Percentiles rank a stretch among this genome's conserved stretches.
Conservation (phyloP, 345 rosid species). For the Raphanus raphanistrum region DNA sequence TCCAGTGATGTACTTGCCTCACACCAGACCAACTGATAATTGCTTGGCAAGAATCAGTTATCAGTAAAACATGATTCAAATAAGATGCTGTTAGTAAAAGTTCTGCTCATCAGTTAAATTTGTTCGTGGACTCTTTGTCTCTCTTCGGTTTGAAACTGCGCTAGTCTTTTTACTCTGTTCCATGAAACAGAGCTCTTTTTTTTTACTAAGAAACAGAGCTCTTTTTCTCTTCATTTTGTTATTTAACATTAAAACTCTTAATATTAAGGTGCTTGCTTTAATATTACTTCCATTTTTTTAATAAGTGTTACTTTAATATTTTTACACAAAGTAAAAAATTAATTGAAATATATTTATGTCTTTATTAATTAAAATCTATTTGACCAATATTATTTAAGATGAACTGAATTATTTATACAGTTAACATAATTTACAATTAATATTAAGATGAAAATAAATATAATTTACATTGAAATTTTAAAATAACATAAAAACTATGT, state of each 20-base stretch:
- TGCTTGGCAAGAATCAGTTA: conserved; percentile 42
- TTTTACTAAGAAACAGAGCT: conserved; percentile 30
- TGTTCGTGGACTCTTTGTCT: conserved; percentile 6
- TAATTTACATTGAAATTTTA: too few species aligned
- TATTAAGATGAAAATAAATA: too few species aligned
- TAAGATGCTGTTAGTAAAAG: neutral
- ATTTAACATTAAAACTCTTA: neutral
- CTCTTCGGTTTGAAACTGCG: neutral
- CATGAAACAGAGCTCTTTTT: conserved; percentile 29
- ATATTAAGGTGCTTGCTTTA: neutral
- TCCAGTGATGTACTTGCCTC: conserved; percentile 40
- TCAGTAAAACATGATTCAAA: conserved; percentile 18
- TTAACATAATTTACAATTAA: too few species aligned
- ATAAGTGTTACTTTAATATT: too few species aligned
- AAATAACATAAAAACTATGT: too few species aligned
- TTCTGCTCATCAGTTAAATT: neutral
- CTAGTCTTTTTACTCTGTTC: conserved; percentile 23
- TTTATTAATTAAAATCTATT: too few species aligned
- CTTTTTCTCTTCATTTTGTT: neutral
- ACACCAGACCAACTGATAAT: conserved; percentile 40
- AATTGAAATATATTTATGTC: too few species aligned
- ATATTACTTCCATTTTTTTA: neutral
- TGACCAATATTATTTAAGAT: too few species aligned
- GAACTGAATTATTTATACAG: too few species aligned
- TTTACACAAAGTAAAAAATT: too few species aligned